Percentiles rank a stretch among this genome's conserved stretches.
Conservation (phyloP, 2,329 filamentous ascomycete genomes). For the Magnaporthiopsis rhizophila region DNA sequence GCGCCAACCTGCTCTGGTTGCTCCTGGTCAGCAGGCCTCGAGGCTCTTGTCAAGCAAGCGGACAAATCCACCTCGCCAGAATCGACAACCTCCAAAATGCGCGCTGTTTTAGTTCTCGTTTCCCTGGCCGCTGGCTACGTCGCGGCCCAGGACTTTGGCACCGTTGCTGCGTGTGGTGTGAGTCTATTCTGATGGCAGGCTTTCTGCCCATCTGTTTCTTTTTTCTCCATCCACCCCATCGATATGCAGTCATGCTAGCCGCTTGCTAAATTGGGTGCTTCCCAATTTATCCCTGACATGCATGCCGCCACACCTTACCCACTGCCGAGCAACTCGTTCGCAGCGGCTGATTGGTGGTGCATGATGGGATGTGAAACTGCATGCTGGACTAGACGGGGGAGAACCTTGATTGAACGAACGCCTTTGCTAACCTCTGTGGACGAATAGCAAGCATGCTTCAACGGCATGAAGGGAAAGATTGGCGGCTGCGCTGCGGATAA, state of each 20-base stretch:
- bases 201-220: background rate
- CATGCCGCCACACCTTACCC: background rate
- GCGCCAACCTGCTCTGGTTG: background rate
- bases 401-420: background rate
- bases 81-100: background rate
- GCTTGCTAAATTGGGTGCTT: background rate
- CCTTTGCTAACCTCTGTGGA: background rate
- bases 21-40: background rate
- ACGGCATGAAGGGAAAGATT: constrained; percentile 11
- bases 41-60: background rate
- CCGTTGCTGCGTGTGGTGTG: constrained; percentile 3
- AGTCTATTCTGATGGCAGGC: background rate
- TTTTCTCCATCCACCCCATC: no score
- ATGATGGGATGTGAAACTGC: background rate
- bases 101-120: background rate
- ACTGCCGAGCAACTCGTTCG: background rate
- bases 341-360: background rate
- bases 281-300: background rate
- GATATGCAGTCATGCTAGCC: background rate
- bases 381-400: background rate
- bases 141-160: constrained; percentile 2
- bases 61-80: background rate
- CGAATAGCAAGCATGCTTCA: constrained; percentile 16
- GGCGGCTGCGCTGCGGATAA: constrained; percentile 10
- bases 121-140: constrained; percentile 2